Base-by-base conservation (phyloP, 2,329 filamentous ascomycete species). In the Fusarium pseudonygamai region DNA sequence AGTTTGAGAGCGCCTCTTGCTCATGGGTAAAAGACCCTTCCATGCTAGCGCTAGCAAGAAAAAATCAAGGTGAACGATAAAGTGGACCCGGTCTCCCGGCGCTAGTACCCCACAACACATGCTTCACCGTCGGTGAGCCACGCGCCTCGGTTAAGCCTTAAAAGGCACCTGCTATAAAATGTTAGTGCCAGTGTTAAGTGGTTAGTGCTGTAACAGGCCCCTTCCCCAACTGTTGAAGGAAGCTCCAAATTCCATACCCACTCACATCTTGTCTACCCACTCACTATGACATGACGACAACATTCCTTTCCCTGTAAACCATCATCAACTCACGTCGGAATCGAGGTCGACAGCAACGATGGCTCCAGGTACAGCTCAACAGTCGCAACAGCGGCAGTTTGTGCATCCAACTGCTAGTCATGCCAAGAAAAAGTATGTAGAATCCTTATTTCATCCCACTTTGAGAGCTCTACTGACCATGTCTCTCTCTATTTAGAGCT, bases 351-450 rank as follows among this genome's bases (percentile, higher is more conserved):
- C 68, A 69, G 81, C 65, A 65, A 82, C 71, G 71, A 86, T 86
- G 84, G 81, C 85, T 75, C 80, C 85, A 43, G 79, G 78, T 64
- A 74, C 78, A 36, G 67, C 77, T 28, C 73, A 78, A 32, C 77
- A 77, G 60, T 74, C 78, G 42, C 74, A 78, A 32, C 76, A 77
- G 56, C 71, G 62, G 64, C 80, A 84, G 53, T 88, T 85, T 67
- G 83, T 86, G 62, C 87, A 88, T 75, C 86, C 87, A 1, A 77
- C 79, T 26, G 85, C 87, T 18, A 80, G 82, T 26, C 87, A 89
- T 77, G 87, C 86, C 10, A 85, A 85, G 79, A 88, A 87, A 79
- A 87, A 85, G 87, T 87, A 78, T 66, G 45, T 22, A 30, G 11
- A 55, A 26, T 26, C 5, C 7, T 7, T n/a, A 26, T 39, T 11